phyloP scores from a whole-genome alignment of 768 basidiomycete genomes.

The Hebeloma cylindrosporum region DNA sequence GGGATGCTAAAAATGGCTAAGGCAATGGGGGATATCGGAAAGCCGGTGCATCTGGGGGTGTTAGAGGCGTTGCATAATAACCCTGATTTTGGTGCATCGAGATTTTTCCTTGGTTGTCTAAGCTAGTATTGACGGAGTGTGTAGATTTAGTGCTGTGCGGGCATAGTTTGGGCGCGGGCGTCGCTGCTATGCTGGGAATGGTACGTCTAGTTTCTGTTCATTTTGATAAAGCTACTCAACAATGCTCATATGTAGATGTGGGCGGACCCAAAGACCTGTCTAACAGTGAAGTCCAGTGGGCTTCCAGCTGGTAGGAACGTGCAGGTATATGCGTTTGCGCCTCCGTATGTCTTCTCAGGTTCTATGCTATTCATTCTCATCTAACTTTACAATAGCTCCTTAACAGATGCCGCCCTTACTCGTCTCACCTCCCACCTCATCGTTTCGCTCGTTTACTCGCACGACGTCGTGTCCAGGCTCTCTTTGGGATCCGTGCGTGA shows the following conservation, averaged over 20 bases:
- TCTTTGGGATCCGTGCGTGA: conserved; percentile 79
- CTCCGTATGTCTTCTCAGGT: conserved; percentile 53
- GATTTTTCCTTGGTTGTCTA: background rate
- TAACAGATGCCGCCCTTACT: conserved; percentile 60
- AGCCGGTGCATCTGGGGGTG: conserved; percentile 76
- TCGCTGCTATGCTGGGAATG: conserved; percentile 72
- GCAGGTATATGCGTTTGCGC: conserved; percentile 76
- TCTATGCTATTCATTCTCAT: conserved; percentile 2
- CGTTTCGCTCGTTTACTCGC: conserved; percentile 78
- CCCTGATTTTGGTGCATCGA: conserved; percentile 66
- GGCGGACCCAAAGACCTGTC: conserved; percentile 79
- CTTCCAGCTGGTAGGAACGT: conserved; percentile 66
- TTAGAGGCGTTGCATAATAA: conserved; percentile 67
- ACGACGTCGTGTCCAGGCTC: conserved; percentile 77
- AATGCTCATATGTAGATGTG: conserved; percentile 56
- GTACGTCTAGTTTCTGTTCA: conserved; percentile 31
- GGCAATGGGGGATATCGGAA: conserved; percentile 74
- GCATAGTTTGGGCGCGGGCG: conserved; percentile 83
- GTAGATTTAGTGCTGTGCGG: conserved; percentile 75
- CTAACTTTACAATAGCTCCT: conserved; percentile 41
- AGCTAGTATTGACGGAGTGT: background rate
- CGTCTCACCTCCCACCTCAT: conserved; percentile 62
- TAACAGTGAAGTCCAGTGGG: conserved; percentile 67
- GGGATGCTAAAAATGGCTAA: conserved; percentile 81
- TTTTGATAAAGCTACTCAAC: background rate